Percentiles rank a stretch among this genome's conserved stretches.
Conservation (phyloP, 2,329 filamentous ascomycete species). For the Basipetospora chlamydospora region DNA sequence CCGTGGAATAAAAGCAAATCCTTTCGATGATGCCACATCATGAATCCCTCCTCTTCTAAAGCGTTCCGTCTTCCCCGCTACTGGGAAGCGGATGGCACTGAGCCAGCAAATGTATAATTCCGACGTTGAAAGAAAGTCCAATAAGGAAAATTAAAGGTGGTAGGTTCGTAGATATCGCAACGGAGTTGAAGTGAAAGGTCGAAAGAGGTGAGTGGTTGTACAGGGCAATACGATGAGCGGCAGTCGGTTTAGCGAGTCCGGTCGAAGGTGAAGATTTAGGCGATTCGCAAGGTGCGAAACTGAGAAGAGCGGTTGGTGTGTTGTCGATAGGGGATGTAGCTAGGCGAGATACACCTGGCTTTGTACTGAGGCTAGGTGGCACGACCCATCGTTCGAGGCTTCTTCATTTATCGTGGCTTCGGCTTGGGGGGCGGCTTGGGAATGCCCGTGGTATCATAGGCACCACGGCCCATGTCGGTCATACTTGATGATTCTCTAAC, state of each 20-base stretch:
- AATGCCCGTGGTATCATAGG: conserved; percentile 36
- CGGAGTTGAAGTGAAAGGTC: no score
- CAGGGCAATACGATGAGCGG: conserved; percentile 4
- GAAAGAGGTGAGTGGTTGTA: conserved; percentile 10
- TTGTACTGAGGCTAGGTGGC: conserved; percentile 9
- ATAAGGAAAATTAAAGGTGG: conserved; percentile 3
- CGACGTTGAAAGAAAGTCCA: conserved; percentile 4
- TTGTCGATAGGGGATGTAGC: conserved; percentile 8
- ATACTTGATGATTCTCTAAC: conserved; percentile 17
- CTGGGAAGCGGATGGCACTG: conserved; percentile 23
- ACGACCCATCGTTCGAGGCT: conserved; percentile 8
- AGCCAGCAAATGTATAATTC: conserved; percentile 23
- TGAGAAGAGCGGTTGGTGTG: no score
- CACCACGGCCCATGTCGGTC: conserved; percentile 34
- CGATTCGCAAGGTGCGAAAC: no score
- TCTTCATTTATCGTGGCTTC: conserved; percentile 20
- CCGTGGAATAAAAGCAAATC: neutral
- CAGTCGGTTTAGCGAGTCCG: no score
- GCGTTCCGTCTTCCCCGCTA: conserved; percentile 14
- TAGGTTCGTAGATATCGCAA: conserved; percentile 8
- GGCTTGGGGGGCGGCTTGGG: conserved; percentile 30
- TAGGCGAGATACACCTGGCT: conserved; percentile 3
- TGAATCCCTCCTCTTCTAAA: conserved; percentile 8
- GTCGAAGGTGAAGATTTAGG: no score
- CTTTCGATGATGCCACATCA: conserved; percentile 2